Evolutionary conservation across 345 rosid genomes (phyloP).

Genomic region (Linum tenue): DNA sequence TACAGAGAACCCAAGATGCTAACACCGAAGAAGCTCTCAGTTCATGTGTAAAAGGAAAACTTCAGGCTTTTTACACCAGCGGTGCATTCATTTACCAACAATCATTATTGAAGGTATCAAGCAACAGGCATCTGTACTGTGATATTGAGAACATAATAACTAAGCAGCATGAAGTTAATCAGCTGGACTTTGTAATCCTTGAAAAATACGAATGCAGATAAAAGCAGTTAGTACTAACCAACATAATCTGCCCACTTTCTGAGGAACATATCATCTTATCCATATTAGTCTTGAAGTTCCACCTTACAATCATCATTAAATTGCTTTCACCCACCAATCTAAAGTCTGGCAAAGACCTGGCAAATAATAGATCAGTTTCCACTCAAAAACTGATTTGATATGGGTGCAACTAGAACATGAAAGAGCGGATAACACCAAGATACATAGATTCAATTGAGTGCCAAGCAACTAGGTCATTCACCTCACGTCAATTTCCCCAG

Average conservation of each 20-base stretch:
- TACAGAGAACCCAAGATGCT: too few relatives aligned
- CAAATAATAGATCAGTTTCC: conserved; percentile 10
- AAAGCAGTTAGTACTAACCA: conserved; percentile 37
- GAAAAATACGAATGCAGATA: not conserved
- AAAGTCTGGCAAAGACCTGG: conserved; percentile 74
- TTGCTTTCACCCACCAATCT: conserved; percentile 62
- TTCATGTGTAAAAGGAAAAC: too few relatives aligned
- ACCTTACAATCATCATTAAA: conserved; percentile 54
- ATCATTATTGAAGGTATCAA: too few relatives aligned
- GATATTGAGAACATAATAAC: too few relatives aligned
- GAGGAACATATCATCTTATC: conserved; percentile 50
- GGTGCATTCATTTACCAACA: too few relatives aligned
- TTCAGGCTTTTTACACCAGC: too few relatives aligned
- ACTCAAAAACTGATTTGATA: not conserved
- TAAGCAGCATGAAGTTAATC: too few relatives aligned
- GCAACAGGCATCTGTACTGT: too few relatives aligned
- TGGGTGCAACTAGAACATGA: not conserved
- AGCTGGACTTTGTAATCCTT: not conserved
- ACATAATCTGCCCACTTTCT: conserved; percentile 42
- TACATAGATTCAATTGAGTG: not conserved
- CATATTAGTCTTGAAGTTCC: conserved; percentile 68
- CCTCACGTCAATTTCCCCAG: conserved; percentile 79
- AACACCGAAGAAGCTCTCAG: too few relatives aligned
- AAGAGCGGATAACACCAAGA: not conserved
- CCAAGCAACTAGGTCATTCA: conserved; percentile 9